Base-by-base conservation (phyloP, 2,329 filamentous ascomycete genomes). In the Colletotrichum falcatum region DNA sequence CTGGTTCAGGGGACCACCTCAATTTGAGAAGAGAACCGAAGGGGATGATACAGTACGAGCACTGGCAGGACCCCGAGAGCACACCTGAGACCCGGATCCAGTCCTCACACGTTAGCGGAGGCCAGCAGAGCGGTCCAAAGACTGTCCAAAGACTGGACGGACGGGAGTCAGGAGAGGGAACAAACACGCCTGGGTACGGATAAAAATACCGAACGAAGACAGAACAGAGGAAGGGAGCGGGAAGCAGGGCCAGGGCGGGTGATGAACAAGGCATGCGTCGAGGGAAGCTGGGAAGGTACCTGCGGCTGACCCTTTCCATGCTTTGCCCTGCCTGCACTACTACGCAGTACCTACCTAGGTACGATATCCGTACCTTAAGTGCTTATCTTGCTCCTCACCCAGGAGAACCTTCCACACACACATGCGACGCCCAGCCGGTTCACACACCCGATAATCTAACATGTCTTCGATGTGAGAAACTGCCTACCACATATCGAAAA, bases 1-100 rank as follows among this genome's bases (percentile, higher is more conserved):
- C 33, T 23, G n/a, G 54, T 48, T 70, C 67, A 70, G 56, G 66
- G 67, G 63, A 70, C 67, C 56, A 61, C 56, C 61, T 49, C 49
- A 61, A 70, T 66, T 70, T 51, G 28, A 35, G 28, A 28, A 59
- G 56, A 30, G 39, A 26, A 46, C 26, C n/a, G 16, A 23, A 48
- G 48, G 26, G 48, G 49, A 33, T 26, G 33, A 51, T 61, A 61
- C 63, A 70, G 63, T 70, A 26, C 56, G 51, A 54, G 49, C 66
- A 69, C 62, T 66, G 62, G 62, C 23, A 39, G 54, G 39, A 46
- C 23, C 65, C 65, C 49, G 65, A 66, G 30, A 30, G 49, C 30
- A 65, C 46, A 65, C 46, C 33, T 44, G 23, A 63, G 33, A 53
- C 49, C 49, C 49, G 26, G 18, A 20, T 53, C 26, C 28, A 30